Conservation (phyloP, 2,329 filamentous ascomycete genomes). For the Ophiostoma tasmaniense region DNA sequence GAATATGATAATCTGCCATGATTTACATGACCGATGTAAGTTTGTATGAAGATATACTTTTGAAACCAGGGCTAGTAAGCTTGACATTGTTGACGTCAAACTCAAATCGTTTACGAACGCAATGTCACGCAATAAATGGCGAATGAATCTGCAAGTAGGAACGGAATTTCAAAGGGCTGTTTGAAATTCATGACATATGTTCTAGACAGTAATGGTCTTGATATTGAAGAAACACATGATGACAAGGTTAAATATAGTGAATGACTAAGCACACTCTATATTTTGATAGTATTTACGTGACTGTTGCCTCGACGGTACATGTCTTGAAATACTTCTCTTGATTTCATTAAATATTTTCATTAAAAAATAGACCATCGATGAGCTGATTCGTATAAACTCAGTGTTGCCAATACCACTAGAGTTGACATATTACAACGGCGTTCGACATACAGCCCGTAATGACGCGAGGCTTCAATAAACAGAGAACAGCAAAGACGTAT, state of each 20-base stretch:
- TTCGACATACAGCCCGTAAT: neutral
- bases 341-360: too few relatives aligned
- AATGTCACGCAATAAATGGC: neutral
- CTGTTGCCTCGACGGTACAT: too few relatives aligned
- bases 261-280: neutral
- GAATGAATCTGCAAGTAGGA: neutral
- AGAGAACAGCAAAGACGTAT: neutral
- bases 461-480: neutral
- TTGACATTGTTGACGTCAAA: neutral
- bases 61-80: neutral
- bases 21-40: neutral
- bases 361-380: too few relatives aligned
- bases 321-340: too few relatives aligned
- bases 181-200: neutral
- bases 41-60: neutral
- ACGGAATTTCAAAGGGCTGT: neutral
- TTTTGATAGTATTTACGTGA: too few relatives aligned
- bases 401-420: neutral
- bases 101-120: neutral
- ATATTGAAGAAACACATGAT: neutral
- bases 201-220: neutral
- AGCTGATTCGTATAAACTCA: neutral
- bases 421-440: neutral
- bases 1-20: neutral
- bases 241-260: neutral